Conservation (phyloP, 2,329 filamentous ascomycete species). For the Microthyrium microscopicum region DNA sequence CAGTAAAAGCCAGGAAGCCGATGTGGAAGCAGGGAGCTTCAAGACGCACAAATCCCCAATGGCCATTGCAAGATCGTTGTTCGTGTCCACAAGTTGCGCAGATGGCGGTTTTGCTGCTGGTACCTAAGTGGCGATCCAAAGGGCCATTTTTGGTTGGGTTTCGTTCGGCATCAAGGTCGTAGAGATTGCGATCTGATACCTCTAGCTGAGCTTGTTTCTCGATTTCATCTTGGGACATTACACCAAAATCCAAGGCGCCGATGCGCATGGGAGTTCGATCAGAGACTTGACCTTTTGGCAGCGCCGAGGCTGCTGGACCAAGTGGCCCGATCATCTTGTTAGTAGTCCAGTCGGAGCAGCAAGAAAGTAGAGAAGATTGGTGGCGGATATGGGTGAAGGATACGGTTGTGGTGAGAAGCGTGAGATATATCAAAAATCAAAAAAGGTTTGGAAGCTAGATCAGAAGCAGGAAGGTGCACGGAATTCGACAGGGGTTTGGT, state of each 20-base stretch:
- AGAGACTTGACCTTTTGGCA: constrained; percentile 66
- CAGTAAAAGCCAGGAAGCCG: constrained; percentile 86
- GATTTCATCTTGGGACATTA: constrained; percentile 87
- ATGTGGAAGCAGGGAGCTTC: constrained; percentile 90
- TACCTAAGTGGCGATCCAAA: constrained; percentile 75
- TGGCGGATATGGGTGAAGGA: neutral
- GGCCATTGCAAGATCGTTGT: constrained; percentile 74
- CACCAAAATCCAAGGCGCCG: constrained; percentile 84
- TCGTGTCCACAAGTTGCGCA: constrained; percentile 74
- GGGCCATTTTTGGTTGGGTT: constrained; percentile 60
- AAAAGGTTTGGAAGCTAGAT: neutral
- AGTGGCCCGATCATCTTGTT: neutral
- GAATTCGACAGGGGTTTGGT: too few species aligned
- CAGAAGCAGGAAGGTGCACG: neutral
- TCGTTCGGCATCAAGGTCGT: constrained; percentile 50
- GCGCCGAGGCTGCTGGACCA: neutral
- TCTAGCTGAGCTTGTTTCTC: constrained; percentile 87
- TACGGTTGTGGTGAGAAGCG: too few species aligned
- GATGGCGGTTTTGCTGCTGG: constrained; percentile 62
- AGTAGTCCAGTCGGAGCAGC: neutral
- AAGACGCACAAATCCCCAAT: constrained; percentile 86
- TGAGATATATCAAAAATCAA: neutral
- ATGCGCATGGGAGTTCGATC: constrained; percentile 83
- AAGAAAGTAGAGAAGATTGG: neutral
- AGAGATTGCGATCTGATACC: constrained; percentile 84